Evolutionary conservation across 1,284 basidiomycete genomes (phyloP).

Genomic region (Phylloboletellus chloephorus): DNA sequence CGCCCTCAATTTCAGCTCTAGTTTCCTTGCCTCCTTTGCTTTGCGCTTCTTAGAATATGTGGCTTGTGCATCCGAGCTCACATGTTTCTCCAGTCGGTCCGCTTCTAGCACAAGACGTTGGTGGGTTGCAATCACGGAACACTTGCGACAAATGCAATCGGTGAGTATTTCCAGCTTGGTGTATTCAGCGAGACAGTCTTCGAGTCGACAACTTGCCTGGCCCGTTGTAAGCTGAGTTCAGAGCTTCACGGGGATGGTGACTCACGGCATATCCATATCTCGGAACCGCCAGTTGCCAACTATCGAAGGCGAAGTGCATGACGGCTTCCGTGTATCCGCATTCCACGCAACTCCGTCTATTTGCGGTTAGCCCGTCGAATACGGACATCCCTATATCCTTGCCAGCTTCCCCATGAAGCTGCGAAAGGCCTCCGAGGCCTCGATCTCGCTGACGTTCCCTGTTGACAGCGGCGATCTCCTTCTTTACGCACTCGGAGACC

Average conservation of each 20-base stretch:
- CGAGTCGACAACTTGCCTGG: slow-evolving; percentile 55
- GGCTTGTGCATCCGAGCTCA: slow-evolving; percentile 38
- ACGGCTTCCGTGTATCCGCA: slow-evolving; percentile 88
- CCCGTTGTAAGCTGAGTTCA: slow-evolving; percentile 9
- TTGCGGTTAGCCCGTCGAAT: slow-evolving; percentile 80
- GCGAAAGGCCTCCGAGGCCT: slow-evolving; percentile 53
- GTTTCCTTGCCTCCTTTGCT: slow-evolving; percentile 60
- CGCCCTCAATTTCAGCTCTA: slow-evolving; percentile 53
- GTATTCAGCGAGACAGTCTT: slow-evolving; percentile 75
- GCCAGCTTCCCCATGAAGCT: slow-evolving; percentile 29
- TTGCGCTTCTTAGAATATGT: slow-evolving; percentile 66
- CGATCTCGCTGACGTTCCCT: slow-evolving; percentile 61
- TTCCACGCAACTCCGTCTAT: slow-evolving; percentile 71
- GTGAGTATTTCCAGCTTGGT: slow-evolving; percentile 75
- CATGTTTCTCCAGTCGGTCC: slow-evolving; percentile 45
- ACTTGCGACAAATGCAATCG: slow-evolving; percentile 82
- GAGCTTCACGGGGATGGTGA: slow-evolving; percentile 11
- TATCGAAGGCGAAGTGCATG: slow-evolving; percentile 82
- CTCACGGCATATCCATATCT: slow-evolving; percentile 48
- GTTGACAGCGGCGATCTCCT: slow-evolving; percentile 64
- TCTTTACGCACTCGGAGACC: slow-evolving; percentile 80
- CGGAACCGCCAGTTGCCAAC: slow-evolving; percentile 75
- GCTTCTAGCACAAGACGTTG: slow-evolving; percentile 54
- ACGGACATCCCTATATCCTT: slow-evolving; percentile 56
- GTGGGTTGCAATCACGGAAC: slow-evolving; percentile 70